These are phyloP conservation scores for Kodamaea arcana DNA, from an alignment of 1,139 yeast genomes.

Conservation along the genomic window DNA sequence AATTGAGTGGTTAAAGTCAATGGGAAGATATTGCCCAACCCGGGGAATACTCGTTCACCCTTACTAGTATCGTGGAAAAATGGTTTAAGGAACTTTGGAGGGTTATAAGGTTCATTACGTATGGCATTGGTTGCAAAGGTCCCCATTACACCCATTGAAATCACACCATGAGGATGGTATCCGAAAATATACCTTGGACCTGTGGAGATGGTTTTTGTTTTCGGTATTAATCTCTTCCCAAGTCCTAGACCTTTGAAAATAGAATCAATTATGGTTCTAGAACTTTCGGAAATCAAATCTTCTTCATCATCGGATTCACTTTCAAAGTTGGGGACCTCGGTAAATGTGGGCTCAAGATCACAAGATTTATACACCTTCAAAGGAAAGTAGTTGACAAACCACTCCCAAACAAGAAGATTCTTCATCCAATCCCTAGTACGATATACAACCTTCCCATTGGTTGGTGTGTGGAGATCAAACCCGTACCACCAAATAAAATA, in stretches of 20 bases:
- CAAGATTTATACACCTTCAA: constrained; percentile 66
- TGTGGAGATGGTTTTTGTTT: constrained; percentile 31
- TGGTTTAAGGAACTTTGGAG: constrained; percentile 50
- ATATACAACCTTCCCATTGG: constrained; percentile 64
- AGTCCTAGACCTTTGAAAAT: constrained; percentile 37
- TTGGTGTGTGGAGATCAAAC: constrained; percentile 58
- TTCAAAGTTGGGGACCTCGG: constrained; percentile 24
- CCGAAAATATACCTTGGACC: constrained; percentile 89
- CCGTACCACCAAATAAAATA: constrained; percentile 59
- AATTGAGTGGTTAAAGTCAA: constrained; percentile 84
- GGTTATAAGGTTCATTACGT: constrained; percentile 42
- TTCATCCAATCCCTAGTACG: constrained; percentile 59
- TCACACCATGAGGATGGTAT: constrained; percentile 95
- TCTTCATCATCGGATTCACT: constrained; percentile 34
- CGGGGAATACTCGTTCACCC: constrained; percentile 63
- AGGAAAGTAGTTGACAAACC: constrained; percentile 79
- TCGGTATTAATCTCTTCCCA: constrained; percentile 28
- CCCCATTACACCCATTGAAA: constrained; percentile 89
- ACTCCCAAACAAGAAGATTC: constrained; percentile 60
- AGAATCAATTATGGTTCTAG: constrained; percentile 35
- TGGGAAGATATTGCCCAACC: constrained; percentile 67
- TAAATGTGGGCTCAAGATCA: constrained; percentile 73
- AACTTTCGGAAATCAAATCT: constrained; percentile 38
- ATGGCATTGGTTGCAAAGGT: constrained; percentile 77
- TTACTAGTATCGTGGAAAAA: constrained; percentile 42